These are phyloP conservation scores for Garcia nutans DNA, from an alignment of 345 rosid species.

Conservation along the genomic window DNA sequence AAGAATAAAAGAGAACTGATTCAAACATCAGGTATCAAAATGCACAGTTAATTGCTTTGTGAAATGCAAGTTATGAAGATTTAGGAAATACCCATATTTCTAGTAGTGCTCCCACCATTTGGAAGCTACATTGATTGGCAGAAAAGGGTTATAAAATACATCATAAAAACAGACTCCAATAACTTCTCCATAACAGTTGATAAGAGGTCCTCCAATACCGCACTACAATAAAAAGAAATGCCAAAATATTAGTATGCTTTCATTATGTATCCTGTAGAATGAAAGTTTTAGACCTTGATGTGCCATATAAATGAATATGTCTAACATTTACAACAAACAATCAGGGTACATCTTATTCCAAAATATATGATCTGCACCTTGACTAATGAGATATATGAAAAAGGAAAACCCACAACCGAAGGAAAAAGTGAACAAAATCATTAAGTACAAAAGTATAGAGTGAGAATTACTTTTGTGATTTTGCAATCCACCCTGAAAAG, in stretches of 20 bases:
- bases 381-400: background rate
- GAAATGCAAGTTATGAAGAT: background rate
- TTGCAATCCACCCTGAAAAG: background rate
- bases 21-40: too few species aligned
- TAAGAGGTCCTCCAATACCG: background rate
- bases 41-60: background rate
- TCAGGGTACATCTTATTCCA: background rate
- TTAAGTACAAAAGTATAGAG: background rate
- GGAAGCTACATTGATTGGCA: constrained; percentile 5
- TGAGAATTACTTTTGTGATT: background rate
- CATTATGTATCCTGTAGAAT: background rate
- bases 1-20: too few species aligned
- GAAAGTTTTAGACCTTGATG: too few species aligned
- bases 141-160: background rate
- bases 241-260: background rate
- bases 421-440: too few species aligned
- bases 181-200: constrained; percentile 1
- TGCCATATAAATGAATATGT: too few species aligned
- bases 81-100: background rate
- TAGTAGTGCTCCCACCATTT: constrained; percentile 5
- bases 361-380: background rate
- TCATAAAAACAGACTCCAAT: background rate
- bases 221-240: background rate
- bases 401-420: too few species aligned
- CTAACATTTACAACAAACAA: background rate